Evolutionary conservation across 805 yeast genomes (phyloP).

Genomic region (Candida jianshihensis): DNA sequence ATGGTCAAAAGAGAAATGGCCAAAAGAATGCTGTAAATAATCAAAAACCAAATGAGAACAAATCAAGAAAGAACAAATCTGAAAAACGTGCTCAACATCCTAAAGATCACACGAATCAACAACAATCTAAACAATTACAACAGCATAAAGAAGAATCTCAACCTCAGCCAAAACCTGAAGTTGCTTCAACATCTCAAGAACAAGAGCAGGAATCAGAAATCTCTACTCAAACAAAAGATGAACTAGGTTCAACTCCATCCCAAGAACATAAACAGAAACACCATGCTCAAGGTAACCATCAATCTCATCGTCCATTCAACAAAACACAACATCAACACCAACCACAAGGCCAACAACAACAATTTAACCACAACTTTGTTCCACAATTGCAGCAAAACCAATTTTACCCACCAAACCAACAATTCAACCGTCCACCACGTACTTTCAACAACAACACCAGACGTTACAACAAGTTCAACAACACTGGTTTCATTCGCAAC

Average conservation of each 20-base stretch:
- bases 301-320: no score
- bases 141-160: not conserved
- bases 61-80: slow-evolving; percentile 17
- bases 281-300: slow-evolving; percentile 9
- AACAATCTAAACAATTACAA: not conserved
- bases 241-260: slow-evolving; percentile 10
- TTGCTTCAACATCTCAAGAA: slow-evolving; percentile 2
- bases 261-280: slow-evolving; percentile 8
- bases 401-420: slow-evolving; percentile 8
- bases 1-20: slow-evolving; percentile 17
- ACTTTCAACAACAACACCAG: slow-evolving; percentile 17
- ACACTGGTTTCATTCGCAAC: slow-evolving; percentile 6
- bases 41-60: slow-evolving; percentile 4
- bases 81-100: slow-evolving; percentile 7
- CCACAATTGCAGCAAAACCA: slow-evolving; percentile 5
- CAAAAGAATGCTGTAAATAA: slow-evolving; percentile 7
- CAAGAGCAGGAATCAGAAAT: slow-evolving; percentile 7
- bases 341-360: slow-evolving; percentile 8
- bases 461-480: slow-evolving; percentile 17
- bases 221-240: slow-evolving; percentile 4
- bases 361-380: slow-evolving; percentile 2
- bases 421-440: slow-evolving; percentile 16
- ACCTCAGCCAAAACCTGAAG: no score
- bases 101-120: not conserved
- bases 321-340: slow-evolving; percentile 5